phyloP scores from a whole-genome alignment of 176 grass and related monocot genomes.

The Melocanna baccifera region DNA sequence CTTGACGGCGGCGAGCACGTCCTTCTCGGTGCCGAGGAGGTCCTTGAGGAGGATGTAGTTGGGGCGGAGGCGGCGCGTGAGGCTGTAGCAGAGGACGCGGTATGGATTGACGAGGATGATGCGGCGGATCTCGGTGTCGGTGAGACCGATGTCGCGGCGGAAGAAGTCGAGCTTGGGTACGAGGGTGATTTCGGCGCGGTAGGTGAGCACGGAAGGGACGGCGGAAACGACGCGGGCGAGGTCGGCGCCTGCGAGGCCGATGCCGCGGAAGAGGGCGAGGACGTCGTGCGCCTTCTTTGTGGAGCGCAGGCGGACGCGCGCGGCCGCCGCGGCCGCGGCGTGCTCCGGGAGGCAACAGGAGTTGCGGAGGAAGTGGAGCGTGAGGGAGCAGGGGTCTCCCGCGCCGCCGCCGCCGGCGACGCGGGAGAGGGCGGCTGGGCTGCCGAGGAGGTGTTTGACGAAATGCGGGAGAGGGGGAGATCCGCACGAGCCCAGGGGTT shows the following conservation, averaged over 20 bases:
- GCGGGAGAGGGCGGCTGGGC: neutral
- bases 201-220: neutral
- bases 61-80: slow-evolving; percentile 17
- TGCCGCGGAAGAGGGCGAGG: slow-evolving; percentile 25
- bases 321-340: neutral
- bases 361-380: slow-evolving; percentile 37
- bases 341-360: slow-evolving; percentile 23
- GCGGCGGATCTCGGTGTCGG: slow-evolving; percentile 22
- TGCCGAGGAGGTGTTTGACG: slow-evolving; percentile 23
- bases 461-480: slow-evolving; percentile 16
- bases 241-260: slow-evolving; percentile 7
- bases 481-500: neutral
- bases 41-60: slow-evolving; percentile 43
- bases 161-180: slow-evolving; percentile 49
- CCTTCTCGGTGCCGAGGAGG: slow-evolving; percentile 20
- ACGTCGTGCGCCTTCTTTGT: slow-evolving; percentile 33
- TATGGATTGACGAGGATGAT: slow-evolving; percentile 1
- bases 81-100: slow-evolving; percentile 30
- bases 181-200: neutral
- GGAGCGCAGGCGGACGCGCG: slow-evolving; percentile 26
- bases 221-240: slow-evolving; percentile 12
- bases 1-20: slow-evolving; percentile 21
- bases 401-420: neutral
- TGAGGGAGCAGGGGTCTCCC: slow-evolving; percentile 18
- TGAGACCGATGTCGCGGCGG: slow-evolving; percentile 26